Evolutionary conservation across 148 eudicot genomes (phyloP), one percentile per base, ranked within the genome.

Genomic region (Pouteria glomerata): DNA sequence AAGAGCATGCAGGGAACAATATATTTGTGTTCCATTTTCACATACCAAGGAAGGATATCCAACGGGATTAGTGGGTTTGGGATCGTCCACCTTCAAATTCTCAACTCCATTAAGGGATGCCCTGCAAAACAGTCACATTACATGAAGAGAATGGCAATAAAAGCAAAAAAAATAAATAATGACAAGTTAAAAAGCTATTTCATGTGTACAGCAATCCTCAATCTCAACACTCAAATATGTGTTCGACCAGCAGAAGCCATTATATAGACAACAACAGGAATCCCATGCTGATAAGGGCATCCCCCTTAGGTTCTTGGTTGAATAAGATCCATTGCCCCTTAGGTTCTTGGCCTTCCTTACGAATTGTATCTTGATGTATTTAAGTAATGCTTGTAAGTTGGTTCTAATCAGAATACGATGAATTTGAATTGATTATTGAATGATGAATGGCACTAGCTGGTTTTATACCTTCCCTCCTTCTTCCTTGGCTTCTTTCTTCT

Each of bases 31-130:
- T 53, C 47, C 6, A 30, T 66, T 11, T 13, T 24, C 1, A 73
- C 80, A 69, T 82, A 82, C 85, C 82, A 58, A 13, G 37, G 63
- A 33, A 79, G 64, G 66, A 64, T 74, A 74, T 24, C 68, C 80
- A 45, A 60, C 16, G 53, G 59, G 60, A 66, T 77, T 68, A 24
- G 51, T 47, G 29, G 15, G 66, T 44, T 74, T 6, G 41, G 63
- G 58, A 67, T 77, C 76, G 52, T 65, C 57, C 30, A 31, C 21
- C 45, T 57, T 78, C 34, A 67, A 52, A 65, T 73, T 48, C 66
- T 70, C 70, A 16, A 30, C 79, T 33, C 79, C 31, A 58, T 39
- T 64, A 77, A 75, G 70, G 6, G 74, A 73, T 73, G 47, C 69
- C 82, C 90, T 86, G 82, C 62, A 23, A 65, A 42, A 80, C 33